Conservation (phyloP, 2,329 filamentous ascomycete genomes). For the Trichoderma oligosporum region DNA sequence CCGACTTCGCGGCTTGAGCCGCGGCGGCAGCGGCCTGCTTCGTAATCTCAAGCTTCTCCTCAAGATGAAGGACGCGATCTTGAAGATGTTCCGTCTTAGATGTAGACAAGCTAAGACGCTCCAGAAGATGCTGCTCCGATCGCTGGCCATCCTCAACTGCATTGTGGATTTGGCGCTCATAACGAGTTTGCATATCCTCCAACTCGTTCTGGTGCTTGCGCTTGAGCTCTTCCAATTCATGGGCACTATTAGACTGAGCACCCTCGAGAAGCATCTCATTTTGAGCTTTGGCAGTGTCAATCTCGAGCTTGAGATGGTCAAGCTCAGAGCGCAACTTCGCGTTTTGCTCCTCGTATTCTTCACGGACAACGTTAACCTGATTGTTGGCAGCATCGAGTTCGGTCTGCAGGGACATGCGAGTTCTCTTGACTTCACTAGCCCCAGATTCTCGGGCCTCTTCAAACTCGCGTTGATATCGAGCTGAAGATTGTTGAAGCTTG, state of each 20-base stretch:
- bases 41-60: constrained; percentile 87
- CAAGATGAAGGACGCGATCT: constrained; percentile 77
- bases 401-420: constrained; percentile 70
- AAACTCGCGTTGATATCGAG: constrained; percentile 74
- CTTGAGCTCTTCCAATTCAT: constrained; percentile 47
- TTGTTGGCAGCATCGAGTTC: constrained; percentile 82
- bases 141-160: constrained; percentile 77
- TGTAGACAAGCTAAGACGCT: constrained; percentile 75
- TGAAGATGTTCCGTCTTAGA: constrained; percentile 83
- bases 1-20: constrained; percentile 66
- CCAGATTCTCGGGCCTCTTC: constrained; percentile 78
- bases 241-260: constrained; percentile 64
- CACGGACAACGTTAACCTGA: constrained; percentile 77
- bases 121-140: constrained; percentile 72
- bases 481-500: constrained; percentile 64
- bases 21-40: constrained; percentile 83
- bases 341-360: constrained; percentile 78
- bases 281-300: constrained; percentile 74
- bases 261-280: constrained; percentile 84
- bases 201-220: constrained; percentile 64
- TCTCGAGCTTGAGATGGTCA: constrained; percentile 72
- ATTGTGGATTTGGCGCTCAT: constrained; percentile 69
- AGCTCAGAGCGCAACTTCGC: constrained; percentile 68
- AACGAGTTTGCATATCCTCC: constrained; percentile 71
- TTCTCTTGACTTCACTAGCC: constrained; percentile 75